These are phyloP conservation scores for Exophiala spinifera DNA, from an alignment of 2,329 filamentous ascomycete genomes.

Conservation along the genomic window DNA sequence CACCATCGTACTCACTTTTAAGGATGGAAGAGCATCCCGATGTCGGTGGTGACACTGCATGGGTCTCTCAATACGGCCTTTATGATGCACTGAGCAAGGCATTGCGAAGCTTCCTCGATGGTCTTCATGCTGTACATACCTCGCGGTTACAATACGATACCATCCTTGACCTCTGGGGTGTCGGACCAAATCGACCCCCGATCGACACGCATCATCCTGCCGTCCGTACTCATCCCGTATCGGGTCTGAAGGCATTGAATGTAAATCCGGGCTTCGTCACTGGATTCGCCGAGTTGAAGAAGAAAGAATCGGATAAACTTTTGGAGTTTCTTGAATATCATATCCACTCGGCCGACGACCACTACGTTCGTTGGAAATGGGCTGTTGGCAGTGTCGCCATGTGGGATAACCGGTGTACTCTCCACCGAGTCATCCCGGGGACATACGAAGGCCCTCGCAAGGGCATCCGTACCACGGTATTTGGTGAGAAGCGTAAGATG, in stretches of 20 bases:
- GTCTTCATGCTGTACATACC: constrained; percentile 27
- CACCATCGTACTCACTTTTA: constrained; percentile 30
- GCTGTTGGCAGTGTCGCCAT: constrained; percentile 48
- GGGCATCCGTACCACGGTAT: constrained; percentile 45
- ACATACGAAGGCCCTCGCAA: constrained; percentile 38
- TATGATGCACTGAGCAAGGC: constrained; percentile 29
- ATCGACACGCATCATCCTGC: constrained; percentile 27
- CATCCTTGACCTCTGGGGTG: constrained; percentile 33
- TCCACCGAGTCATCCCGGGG: constrained; percentile 45
- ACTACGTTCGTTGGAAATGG: constrained; percentile 53
- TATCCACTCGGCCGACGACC: constrained; percentile 41
- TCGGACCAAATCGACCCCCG: constrained; percentile 25
- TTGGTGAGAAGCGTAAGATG: constrained; percentile 45
- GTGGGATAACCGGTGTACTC: constrained; percentile 48
- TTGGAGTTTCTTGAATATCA: constrained; percentile 34
- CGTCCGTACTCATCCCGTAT: constrained; percentile 31
- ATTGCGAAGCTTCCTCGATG: constrained; percentile 25
- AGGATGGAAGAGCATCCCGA: constrained; percentile 26
- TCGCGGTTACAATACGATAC: constrained; percentile 44
- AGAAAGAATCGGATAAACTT: constrained; percentile 40
- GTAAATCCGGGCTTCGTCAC: constrained; percentile 41
- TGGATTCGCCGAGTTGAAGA: constrained; percentile 50
- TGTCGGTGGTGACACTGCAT: constrained; percentile 30
- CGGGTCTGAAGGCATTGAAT: constrained; percentile 26
- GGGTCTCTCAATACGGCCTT: constrained; percentile 32